phyloP scores from a whole-genome alignment of 2,329 filamentous ascomycete species.

The Orbilia blumenaviensis region DNA sequence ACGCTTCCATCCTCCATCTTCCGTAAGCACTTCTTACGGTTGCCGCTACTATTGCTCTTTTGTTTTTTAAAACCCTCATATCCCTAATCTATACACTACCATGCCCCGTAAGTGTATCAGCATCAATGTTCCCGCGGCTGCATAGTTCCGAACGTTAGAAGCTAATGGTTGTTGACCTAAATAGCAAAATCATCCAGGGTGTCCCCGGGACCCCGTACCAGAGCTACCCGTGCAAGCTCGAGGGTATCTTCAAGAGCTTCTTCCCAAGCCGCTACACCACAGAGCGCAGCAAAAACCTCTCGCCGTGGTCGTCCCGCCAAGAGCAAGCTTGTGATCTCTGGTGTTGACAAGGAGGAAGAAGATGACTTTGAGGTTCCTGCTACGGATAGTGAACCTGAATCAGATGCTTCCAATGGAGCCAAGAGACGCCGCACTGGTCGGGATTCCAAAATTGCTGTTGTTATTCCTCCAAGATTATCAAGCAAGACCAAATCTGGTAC shows the following conservation, averaged over 20 bases:
- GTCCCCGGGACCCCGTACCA: neutral
- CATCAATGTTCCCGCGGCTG: neutral
- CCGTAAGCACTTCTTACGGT: neutral
- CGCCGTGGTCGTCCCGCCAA: conserved; percentile 23
- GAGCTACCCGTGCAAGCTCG: conserved; percentile 28
- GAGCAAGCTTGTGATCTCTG: conserved; percentile 16
- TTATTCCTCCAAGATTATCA: conserved; percentile 20
- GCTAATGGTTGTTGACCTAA: conserved; percentile 20
- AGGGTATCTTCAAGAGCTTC: conserved; percentile 8
- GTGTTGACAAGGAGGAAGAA: neutral
- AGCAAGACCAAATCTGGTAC: neutral
- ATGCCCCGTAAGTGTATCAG: neutral
- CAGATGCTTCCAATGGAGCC: neutral
- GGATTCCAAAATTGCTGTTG: conserved; percentile 30
- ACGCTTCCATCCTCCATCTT: neutral
- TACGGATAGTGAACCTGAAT: conserved; percentile 1
- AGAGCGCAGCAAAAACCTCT: conserved; percentile 2
- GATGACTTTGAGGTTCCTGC: conserved; percentile 1
- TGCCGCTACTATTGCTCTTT: neutral
- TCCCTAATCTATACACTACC: neutral
- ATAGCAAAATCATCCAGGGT: neutral
- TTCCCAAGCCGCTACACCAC: conserved; percentile 21
- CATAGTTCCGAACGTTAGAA: neutral
- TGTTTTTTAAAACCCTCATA: neutral
- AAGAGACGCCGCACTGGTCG: conserved; percentile 46